phyloP scores from a whole-genome alignment of 164 flowering plant species.

The Pachysandra terminalis region DNA sequence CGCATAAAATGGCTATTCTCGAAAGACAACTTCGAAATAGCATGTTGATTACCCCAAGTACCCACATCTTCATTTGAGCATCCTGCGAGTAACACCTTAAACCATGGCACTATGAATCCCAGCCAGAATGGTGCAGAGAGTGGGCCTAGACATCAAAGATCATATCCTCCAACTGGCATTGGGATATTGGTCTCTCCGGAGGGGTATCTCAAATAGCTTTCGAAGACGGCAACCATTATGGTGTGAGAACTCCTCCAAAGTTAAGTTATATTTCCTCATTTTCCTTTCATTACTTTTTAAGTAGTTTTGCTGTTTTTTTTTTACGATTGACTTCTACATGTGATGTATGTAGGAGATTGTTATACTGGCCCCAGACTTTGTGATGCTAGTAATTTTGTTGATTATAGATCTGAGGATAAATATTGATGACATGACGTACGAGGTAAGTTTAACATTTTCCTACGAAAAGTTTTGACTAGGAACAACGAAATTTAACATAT shows the following conservation, averaged over 20 bases:
- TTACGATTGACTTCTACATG: not conserved
- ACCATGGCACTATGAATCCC: constrained; percentile 23
- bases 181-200: constrained; percentile 43
- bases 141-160: constrained; percentile 35
- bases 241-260: constrained; percentile 64
- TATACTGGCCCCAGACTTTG: constrained; percentile 43
- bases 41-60: too few species aligned
- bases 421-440: constrained; percentile 94
- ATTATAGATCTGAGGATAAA: constrained; percentile 86
- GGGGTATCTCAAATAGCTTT: constrained; percentile 31
- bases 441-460: constrained; percentile 38
- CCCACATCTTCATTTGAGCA: constrained; percentile 37
- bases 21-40: too few species aligned
- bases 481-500: too few species aligned
- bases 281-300: not conserved
- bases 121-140: constrained; percentile 36
- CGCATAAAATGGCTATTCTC: too few species aligned
- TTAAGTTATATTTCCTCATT: constrained; percentile 19
- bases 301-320: not conserved
- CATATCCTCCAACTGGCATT: constrained; percentile 42
- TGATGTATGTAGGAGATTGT: constrained; percentile 56
- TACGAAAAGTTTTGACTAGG: too few species aligned
- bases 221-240: constrained; percentile 41
- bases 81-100: constrained; percentile 24
- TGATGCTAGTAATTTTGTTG: constrained; percentile 43